These are phyloP conservation scores for Chrysanthemum seticuspe DNA, from an alignment of 129 eudicot species.

Conservation along the genomic window DNA sequence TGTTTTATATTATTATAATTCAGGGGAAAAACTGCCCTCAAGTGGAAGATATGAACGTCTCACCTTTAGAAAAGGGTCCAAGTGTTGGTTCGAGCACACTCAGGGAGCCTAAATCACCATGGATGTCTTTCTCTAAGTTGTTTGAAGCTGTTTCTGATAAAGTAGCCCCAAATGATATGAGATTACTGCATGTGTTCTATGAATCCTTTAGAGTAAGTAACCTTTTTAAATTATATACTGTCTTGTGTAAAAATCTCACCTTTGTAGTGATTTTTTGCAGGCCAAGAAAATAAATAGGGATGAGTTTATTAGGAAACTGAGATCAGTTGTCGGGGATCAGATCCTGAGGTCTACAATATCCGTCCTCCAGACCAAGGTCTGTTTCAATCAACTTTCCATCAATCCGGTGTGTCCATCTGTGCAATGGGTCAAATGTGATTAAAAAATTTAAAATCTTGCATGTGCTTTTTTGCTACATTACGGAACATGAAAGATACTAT, in stretches of 20 bases:
- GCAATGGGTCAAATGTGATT: not conserved
- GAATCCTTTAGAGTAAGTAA: conserved; percentile 45
- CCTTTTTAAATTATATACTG: not conserved
- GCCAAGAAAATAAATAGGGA: conserved; percentile 47
- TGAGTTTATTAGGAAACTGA: conserved; percentile 48
- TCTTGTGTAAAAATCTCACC: not conserved
- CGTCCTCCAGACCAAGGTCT: conserved; percentile 56
- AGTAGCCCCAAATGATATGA: conserved; percentile 48
- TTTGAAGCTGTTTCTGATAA: conserved; percentile 46
- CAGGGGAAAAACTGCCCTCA: conserved; percentile 33
- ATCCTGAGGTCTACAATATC: conserved; percentile 52
- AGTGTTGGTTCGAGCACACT: conserved; percentile 44
- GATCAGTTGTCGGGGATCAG: conserved; percentile 55
- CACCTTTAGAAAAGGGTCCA: conserved; percentile 24
- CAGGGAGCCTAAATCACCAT: conserved; percentile 58
- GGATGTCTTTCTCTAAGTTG: conserved; percentile 58
- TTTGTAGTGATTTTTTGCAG: conserved; percentile 20
- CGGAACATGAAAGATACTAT: no score
- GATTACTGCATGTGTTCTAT: conserved; percentile 33
- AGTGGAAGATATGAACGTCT: conserved; percentile 10
- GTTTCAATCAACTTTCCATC: conserved; percentile 6
- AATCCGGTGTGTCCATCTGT: not conserved
- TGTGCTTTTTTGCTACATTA: no score
- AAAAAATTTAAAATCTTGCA: no score
- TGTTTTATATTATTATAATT: not conserved